These are phyloP conservation scores for Hyaloscypha finlandica DNA, from an alignment of 495 filamentous ascomycete species.

Conservation along the genomic window DNA sequence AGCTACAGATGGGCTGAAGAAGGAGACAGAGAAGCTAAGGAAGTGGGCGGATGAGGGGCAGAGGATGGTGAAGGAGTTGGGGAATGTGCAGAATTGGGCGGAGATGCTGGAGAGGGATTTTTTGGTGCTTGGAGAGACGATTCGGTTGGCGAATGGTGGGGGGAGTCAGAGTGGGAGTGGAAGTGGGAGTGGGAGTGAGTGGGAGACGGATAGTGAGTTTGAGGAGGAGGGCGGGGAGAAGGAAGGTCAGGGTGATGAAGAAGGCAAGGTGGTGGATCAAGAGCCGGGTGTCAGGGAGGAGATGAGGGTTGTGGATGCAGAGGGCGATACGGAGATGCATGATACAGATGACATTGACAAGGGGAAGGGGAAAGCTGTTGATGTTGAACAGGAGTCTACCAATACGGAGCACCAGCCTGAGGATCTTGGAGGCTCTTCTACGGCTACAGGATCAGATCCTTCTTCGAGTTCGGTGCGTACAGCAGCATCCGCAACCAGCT, in stretches of 20 bases:
- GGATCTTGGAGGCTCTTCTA: constrained; percentile 25
- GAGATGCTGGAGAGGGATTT: constrained; percentile 94
- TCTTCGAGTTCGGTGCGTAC: constrained; percentile 29
- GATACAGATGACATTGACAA: constrained; percentile 18
- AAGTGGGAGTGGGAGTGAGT: constrained; percentile 36
- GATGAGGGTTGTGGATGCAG: constrained; percentile 19
- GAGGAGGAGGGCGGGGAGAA: constrained; percentile 23
- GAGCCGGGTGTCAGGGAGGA: not conserved
- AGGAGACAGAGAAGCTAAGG: constrained; percentile 70
- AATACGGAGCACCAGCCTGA: constrained; percentile 12
- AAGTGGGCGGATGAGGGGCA: constrained; percentile 68
- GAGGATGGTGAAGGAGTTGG: constrained; percentile 83
- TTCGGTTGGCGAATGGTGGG: constrained; percentile 50
- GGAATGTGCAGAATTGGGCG: constrained; percentile 97
- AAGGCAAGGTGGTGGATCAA: constrained; percentile 36
- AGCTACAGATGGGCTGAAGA: constrained; percentile 64
- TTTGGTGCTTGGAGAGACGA: constrained; percentile 81
- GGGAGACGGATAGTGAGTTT: constrained; percentile 23
- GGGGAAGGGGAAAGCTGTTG: constrained; percentile 16
- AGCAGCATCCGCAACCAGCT: constrained; percentile 19
- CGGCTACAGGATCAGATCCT: constrained; percentile 24
- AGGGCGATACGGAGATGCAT: constrained; percentile 30
- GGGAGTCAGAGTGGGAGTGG: constrained; percentile 28
- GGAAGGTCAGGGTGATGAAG: constrained; percentile 28
- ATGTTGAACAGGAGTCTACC: not conserved